Base-by-base conservation (phyloP, 2,329 filamentous ascomycete genomes). In the Botrytis byssoidea region DNA sequence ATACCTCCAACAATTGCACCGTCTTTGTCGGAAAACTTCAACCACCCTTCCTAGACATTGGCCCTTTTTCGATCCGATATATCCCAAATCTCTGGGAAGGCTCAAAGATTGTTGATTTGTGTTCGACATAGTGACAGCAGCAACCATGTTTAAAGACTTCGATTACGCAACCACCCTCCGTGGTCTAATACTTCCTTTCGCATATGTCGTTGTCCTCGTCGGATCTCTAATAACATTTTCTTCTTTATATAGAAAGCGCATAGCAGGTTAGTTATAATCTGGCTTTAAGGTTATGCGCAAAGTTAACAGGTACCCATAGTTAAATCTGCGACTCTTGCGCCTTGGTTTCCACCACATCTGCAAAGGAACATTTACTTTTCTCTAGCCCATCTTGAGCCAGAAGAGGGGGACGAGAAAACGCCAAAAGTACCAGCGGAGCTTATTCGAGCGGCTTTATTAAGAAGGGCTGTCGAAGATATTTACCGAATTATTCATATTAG, bases 351-450 rank as follows among this genome's bases (percentile, higher is more conserved):
- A 37, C 88, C 92, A 70, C 95, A 99, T 82, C 86, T 97, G 70
- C 93, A 96, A 83, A 93, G 95, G 83, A 95, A 99, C 83, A 90
- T 99, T 81, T 99, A 98, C 86, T 89, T 97, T 75, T 94, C 94
- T 63, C 90, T 99, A 59, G 87, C 98, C 70, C 94, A 99, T 84
- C 88, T 96, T 81, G 88, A 89, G 72, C 86, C 89, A 72, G 87
- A 88, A 77, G 84, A 85, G 48, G 88, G 87, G 72, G 84, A 88
- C 74, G 90, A 93, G 80, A 94, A 95, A 82, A 83, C 88, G 8
- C 87, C 89, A 74, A 86, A 85, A 22, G 87, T 97, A 7, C 95
- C 96, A 42, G 93, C 97, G 76, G 93, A 90, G 75, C 88, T 98
- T 29, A 84, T 98, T 73, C 93, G 95, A 78, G 94, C 96, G 25